Conservation (phyloP, 352 stramenopile species). For the Phytophthora europaea region DNA sequence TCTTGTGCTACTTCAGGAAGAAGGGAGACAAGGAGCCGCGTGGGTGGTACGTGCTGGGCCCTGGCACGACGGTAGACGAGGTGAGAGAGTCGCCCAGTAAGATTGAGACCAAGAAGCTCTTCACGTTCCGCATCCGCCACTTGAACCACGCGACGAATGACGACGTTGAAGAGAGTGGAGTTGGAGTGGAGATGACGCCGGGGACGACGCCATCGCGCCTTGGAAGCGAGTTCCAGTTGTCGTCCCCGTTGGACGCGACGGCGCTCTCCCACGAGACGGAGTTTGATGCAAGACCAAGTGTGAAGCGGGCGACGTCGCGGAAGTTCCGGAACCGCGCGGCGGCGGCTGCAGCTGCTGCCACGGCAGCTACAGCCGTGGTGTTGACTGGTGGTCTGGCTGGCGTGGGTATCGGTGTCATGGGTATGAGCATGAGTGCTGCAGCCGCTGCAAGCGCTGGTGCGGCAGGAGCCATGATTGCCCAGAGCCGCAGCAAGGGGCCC, state of each 20-base stretch:
- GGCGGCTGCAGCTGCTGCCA: conserved; percentile 74
- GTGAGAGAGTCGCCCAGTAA: conserved; percentile 87
- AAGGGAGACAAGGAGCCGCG: conserved; percentile 88
- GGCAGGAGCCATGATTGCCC: conserved; percentile 74
- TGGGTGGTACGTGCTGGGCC: conserved; percentile 84
- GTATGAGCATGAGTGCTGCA: conserved; percentile 85
- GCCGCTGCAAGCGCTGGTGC: conserved; percentile 79
- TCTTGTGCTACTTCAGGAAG: conserved; percentile 86
- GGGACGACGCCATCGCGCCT: conserved; percentile 31
- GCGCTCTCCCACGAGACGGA: conserved; percentile 39
- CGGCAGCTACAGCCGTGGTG: conserved; percentile 80
- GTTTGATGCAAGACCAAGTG: conserved; percentile 51
- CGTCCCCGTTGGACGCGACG: conserved; percentile 38
- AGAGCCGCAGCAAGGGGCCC: conserved; percentile 75
- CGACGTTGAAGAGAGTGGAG: conserved; percentile 53
- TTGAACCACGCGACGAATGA: conserved; percentile 60
- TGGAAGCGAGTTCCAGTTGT: conserved; percentile 45
- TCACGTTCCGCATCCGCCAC: conserved; percentile 85
- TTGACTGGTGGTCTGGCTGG: conserved; percentile 82
- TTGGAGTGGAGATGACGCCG: conserved; percentile 31
- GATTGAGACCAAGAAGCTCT: conserved; percentile 90
- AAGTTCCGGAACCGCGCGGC: conserved; percentile 75
- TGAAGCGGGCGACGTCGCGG: conserved; percentile 62
- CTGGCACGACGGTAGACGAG: conserved; percentile 85
- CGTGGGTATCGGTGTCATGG: conserved; percentile 81